Conservation (phyloP, 495 filamentous ascomycete species). For the Podospora pseudopauciseta region DNA sequence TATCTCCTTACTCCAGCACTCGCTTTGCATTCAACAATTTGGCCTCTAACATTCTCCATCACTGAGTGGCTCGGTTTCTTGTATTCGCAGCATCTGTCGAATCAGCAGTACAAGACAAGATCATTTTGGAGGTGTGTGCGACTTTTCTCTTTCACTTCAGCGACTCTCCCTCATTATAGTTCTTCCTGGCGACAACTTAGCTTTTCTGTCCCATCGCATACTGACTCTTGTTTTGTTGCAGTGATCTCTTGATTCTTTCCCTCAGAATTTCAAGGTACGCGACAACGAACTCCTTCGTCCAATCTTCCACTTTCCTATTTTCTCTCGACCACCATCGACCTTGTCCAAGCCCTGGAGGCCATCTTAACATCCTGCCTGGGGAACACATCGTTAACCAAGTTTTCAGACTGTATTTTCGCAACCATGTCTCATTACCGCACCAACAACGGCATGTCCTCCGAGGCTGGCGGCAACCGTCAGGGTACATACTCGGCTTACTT, state of each 20-base stretch:
- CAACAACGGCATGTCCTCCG: conserved; percentile 22
- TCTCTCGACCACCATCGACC: background rate
- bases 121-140: conserved; percentile 32
- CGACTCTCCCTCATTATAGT: background rate
- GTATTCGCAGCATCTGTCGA: conserved; percentile 21
- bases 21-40: conserved; percentile 49
- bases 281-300: background rate
- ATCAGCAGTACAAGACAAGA: conserved; percentile 8
- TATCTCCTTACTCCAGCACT: conserved; percentile 43
- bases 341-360: background rate
- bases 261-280: conserved; percentile 6
- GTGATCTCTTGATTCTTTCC: background rate
- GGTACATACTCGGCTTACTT: conserved; percentile 25
- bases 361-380: background rate
- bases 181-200: background rate
- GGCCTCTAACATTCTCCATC: conserved; percentile 42
- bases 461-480: conserved; percentile 29
- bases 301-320: background rate
- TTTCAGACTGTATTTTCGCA: conserved; percentile 12
- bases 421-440: conserved; percentile 31
- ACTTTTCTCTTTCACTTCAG: background rate
- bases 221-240: background rate
- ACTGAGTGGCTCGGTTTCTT: conserved; percentile 27
- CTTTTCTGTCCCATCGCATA: background rate
- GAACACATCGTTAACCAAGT: background rate